Percentiles rank a stretch among this genome's conserved stretches.
Conservation (phyloP, 768 basidiomycete species). For the Phaffia tasmanica region DNA sequence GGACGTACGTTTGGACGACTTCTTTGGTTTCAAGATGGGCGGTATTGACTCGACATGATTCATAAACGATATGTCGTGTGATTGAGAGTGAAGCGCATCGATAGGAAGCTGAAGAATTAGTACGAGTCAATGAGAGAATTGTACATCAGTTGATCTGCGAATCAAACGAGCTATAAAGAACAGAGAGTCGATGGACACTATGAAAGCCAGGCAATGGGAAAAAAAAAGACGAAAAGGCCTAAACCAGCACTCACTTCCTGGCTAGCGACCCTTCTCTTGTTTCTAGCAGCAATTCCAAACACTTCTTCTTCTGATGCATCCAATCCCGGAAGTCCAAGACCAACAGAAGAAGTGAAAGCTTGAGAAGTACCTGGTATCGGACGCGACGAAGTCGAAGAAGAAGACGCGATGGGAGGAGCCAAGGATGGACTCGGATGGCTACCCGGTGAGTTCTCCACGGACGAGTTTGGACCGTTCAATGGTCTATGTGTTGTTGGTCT, state of each 20-base stretch:
- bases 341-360: too few species aligned
- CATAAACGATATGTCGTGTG: neutral
- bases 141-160: neutral
- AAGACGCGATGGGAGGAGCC: too few species aligned
- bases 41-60: neutral
- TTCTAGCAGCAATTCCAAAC: constrained; percentile 1
- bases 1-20: too few species aligned
- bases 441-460: too few species aligned
- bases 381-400: too few species aligned
- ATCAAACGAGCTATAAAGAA: neutral
- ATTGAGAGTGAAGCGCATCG: constrained; percentile 2
- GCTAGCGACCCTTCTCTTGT: neutral
- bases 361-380: too few species aligned
- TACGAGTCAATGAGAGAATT: neutral
- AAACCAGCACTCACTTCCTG: constrained; percentile 13
- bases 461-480: too few species aligned
- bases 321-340: neutral
- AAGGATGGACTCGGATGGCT: too few species aligned
- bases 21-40: too few species aligned
- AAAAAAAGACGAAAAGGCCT: neutral
- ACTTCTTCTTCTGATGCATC: constrained; percentile 12
- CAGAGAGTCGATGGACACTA: too few species aligned
- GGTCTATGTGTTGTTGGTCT: too few species aligned
- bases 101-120: constrained; percentile 1
- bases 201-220: neutral